Evolutionary conservation across 2,329 filamentous ascomycete species (phyloP).

Genomic region (Orbilia javanica): DNA sequence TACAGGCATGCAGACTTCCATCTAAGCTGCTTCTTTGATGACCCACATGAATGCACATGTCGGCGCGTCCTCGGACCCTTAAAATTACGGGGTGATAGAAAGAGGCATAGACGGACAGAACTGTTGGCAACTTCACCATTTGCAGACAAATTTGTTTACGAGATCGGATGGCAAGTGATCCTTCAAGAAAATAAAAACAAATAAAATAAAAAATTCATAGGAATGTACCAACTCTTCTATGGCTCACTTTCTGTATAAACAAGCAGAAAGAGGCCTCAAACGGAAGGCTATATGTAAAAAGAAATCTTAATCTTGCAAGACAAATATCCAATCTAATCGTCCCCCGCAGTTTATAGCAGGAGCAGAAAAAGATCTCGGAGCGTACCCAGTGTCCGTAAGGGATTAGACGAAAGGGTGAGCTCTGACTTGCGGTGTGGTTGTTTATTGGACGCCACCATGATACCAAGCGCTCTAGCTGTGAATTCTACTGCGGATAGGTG

Average conservation of each 20-base stretch:
- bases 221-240: slow-evolving; percentile 57
- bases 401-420: not conserved
- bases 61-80: no score
- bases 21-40: no score
- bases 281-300: slow-evolving; percentile 40
- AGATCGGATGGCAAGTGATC: not conserved
- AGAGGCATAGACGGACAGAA: no score
- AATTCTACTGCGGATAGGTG: not conserved
- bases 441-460: not conserved
- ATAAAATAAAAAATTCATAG: not conserved
- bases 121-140: no score
- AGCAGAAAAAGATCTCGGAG: slow-evolving; percentile 22
- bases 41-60: no score
- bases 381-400: slow-evolving; percentile 32
- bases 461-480: not conserved
- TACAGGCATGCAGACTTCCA: no score
- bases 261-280: slow-evolving; percentile 53
- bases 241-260: slow-evolving; percentile 32
- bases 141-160: no score
- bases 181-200: no score
- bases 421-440: slow-evolving; percentile 7
- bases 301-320: slow-evolving; percentile 47
- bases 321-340: slow-evolving; percentile 11
- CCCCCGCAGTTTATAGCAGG: not conserved
- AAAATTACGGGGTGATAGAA: no score